Conservation (phyloP, 1,139 yeast species). For the Candida freyschussii region DNA sequence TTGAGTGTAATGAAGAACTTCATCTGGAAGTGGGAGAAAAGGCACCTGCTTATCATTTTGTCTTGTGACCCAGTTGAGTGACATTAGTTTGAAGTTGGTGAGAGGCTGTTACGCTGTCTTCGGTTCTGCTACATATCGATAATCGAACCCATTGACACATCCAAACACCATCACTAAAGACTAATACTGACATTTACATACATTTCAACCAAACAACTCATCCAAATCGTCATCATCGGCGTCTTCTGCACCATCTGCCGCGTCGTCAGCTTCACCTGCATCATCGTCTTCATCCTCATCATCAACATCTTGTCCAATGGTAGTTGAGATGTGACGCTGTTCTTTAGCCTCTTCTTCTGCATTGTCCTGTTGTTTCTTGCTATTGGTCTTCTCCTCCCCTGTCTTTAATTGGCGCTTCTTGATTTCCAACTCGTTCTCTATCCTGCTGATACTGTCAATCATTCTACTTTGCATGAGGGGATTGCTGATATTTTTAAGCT, state of each 20-base stretch:
- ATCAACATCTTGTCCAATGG: conserved; percentile 26
- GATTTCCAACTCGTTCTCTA: conserved; percentile 77
- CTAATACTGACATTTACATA: neutral
- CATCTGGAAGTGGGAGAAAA: conserved; percentile 24
- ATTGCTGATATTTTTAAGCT: conserved; percentile 73
- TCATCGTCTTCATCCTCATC: conserved; percentile 30
- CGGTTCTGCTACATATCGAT: neutral
- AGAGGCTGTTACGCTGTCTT: neutral
- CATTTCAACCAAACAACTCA: conserved; percentile 21
- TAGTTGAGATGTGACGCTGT: too few relatives aligned
- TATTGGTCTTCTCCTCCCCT: conserved; percentile 31
- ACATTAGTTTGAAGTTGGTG: conserved; percentile 16
- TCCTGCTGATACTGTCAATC: conserved; percentile 71
- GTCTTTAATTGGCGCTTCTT: conserved; percentile 66
- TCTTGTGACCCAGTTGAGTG: conserved; percentile 26
- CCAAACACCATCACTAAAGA: conserved; percentile 4
- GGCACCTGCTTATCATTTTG: conserved; percentile 17
- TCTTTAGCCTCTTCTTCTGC: conserved; percentile 25
- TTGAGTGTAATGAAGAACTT: conserved; percentile 18
- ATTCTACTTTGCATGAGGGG: conserved; percentile 87
- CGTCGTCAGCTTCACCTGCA: conserved; percentile 28
- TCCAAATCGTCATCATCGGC: conserved; percentile 22
- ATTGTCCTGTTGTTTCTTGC: conserved; percentile 19
- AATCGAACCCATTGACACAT: conserved; percentile 2
- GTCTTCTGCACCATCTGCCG: conserved; percentile 15